Base-by-base conservation (phyloP, 192 early-diverging fungal genomes). In the Phycomyces nitens region DNA sequence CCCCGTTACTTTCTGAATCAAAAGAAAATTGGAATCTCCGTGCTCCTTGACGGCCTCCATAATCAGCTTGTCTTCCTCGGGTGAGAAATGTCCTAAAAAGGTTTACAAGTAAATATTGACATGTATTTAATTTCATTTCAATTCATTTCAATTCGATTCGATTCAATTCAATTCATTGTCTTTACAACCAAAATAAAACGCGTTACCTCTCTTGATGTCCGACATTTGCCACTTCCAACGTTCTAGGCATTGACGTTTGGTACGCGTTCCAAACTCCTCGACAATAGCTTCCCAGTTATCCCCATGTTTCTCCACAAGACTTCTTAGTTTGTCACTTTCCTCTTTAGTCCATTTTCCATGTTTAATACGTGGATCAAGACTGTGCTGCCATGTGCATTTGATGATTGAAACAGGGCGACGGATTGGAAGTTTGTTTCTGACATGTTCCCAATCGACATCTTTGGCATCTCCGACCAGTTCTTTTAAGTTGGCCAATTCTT, bases 1-100 rank as follows among this genome's bases (percentile, higher is more conserved):
- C 2, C 40, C 20, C 8, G 43, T 68, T 4, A 53, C 71, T 24
- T 69, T 26, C 21, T 69, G 60, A 34, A 69, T 69, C 51, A 47
- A 55, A 47, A 47, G 54, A 44, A 60, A 62, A n/a, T 69, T 18
- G 9, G 61, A 23, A 9, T 50, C 18, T 41, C 66, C 66, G 62
- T 56, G 55, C 16, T 62, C 62, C 20, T 56, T 24, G 10, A 69
- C 59, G 24, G 43, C 60, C 9, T 47, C 9, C 10, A 69, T 27
- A 23, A 69, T 22, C 6, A 34, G 49, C 20, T 53, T 53, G 18
- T 69, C 66, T 54, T 69, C 66, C 21, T 60, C 41, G 6, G 42
- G 22, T 34, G 66, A 55, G 56, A 61, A 68, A 18, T 41, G 50
- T 16, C 66, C 66, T 68, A 58, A 20, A 7, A 42, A 42, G 14